Evolutionary conservation across 768 basidiomycete species (phyloP).

Genomic region (Boletus rubropictus): DNA sequence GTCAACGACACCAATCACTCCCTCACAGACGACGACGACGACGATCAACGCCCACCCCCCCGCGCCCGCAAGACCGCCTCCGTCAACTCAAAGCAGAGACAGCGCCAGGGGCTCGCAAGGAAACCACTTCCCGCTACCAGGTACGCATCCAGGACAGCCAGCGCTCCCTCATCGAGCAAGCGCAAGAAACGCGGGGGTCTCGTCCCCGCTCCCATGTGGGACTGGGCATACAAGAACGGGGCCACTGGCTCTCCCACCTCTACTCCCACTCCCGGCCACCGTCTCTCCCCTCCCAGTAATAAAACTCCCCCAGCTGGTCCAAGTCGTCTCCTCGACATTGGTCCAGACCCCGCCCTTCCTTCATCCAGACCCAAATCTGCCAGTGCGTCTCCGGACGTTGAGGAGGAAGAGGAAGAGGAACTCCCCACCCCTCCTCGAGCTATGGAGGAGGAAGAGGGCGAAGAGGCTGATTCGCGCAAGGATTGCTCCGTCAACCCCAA

Average conservation of each 20-base stretch:
- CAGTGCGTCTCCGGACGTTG: conserved; percentile 25
- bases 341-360: conserved; percentile 1
- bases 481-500: conserved; percentile 10
- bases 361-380: conserved; percentile 1
- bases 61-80: conserved; percentile 12
- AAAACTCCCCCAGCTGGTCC: conserved; percentile 1
- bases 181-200: conserved; percentile 59
- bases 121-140: conserved; percentile 4
- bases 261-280: conserved; percentile 2
- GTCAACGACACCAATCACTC: conserved; percentile 30
- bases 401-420: conserved; percentile 40
- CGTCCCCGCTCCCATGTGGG: conserved; percentile 82
- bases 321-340: conserved; percentile 4
- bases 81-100: conserved; percentile 7
- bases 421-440: conserved; percentile 42
- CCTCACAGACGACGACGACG: conserved; percentile 18
- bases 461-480: conserved; percentile 26
- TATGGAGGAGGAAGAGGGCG: conserved; percentile 61
- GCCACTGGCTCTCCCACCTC: conserved; percentile 18
- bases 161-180: conserved; percentile 18
- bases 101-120: conserved; percentile 4
- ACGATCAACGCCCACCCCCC: conserved; percentile 16
- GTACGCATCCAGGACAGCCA: conserved; percentile 3
- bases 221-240: conserved; percentile 60
- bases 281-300: conserved; percentile 1